Evolutionary conservation across 805 yeast genomes (phyloP).

Genomic region (Barnettozyma salicaria): DNA sequence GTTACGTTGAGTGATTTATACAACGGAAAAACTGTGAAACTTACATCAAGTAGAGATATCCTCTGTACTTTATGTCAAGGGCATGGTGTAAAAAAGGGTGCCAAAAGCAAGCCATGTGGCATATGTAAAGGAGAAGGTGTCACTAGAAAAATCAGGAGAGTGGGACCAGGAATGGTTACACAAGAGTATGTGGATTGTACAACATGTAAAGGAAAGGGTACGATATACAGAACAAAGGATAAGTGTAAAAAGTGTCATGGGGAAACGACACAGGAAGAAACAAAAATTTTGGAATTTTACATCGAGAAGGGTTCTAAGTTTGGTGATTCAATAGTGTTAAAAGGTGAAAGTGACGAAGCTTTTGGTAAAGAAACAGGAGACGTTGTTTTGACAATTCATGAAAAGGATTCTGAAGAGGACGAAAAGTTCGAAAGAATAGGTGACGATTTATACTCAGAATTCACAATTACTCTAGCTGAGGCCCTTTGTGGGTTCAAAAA

Average conservation of each 20-base stretch:
- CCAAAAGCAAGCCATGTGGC: slow-evolving; percentile 50
- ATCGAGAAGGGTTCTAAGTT: slow-evolving; percentile 65
- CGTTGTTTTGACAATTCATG: slow-evolving; percentile 55
- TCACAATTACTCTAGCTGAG: slow-evolving; percentile 65
- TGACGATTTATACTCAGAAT: slow-evolving; percentile 55
- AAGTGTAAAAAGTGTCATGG: slow-evolving; percentile 77
- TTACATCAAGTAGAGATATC: slow-evolving; percentile 63
- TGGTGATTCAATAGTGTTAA: slow-evolving; percentile 54
- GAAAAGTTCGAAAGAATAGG: slow-evolving; percentile 47
- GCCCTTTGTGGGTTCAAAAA: slow-evolving; percentile 77
- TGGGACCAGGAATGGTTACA: slow-evolving; percentile 73
- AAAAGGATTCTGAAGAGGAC: slow-evolving; percentile 29
- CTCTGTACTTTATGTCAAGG: slow-evolving; percentile 74
- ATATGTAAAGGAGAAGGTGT: slow-evolving; percentile 71
- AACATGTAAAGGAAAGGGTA: slow-evolving; percentile 68
- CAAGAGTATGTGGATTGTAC: slow-evolving; percentile 56
- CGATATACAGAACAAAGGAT: slow-evolving; percentile 54
- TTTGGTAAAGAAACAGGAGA: slow-evolving; percentile 75
- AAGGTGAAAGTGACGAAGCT: slow-evolving; percentile 72
- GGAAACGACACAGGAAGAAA: slow-evolving; percentile 50
- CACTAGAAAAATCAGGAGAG: slow-evolving; percentile 50
- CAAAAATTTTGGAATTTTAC: slow-evolving; percentile 69
- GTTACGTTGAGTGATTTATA: slow-evolving; percentile 69
- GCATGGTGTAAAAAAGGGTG: slow-evolving; percentile 60
- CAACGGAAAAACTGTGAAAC: slow-evolving; percentile 74